Conservation (phyloP, 257 asterid species). For the Salvia splendens region DNA sequence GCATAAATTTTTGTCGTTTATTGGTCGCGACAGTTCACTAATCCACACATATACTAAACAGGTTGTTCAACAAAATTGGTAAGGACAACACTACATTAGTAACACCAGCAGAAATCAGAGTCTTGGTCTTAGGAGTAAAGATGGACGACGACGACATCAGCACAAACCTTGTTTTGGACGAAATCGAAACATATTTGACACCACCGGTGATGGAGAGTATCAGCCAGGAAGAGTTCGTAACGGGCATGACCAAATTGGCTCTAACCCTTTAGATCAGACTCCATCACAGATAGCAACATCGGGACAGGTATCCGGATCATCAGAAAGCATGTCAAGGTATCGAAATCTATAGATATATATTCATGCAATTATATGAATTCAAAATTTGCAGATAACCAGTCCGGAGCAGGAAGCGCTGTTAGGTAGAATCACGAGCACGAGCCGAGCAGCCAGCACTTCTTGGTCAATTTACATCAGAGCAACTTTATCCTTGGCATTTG, state of each 20-base stretch:
- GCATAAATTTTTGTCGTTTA: background rate
- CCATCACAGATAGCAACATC: slow-evolving; percentile 2
- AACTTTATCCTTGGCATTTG: slow-evolving; percentile 36
- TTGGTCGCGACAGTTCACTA: too few relatives aligned
- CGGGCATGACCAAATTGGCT: slow-evolving; percentile 46
- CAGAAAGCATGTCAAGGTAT: background rate
- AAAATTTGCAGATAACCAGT: background rate
- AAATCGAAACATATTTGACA: slow-evolving; percentile 42
- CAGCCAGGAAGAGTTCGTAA: slow-evolving; percentile 45
- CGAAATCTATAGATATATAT: too few relatives aligned
- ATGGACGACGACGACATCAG: slow-evolving; percentile 36
- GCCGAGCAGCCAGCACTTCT: slow-evolving; percentile 24
- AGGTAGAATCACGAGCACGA: slow-evolving; percentile 33
- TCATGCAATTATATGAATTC: too few relatives aligned
- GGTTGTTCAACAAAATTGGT: slow-evolving; percentile 41
- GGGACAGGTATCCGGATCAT: slow-evolving; percentile 33
- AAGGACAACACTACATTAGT: slow-evolving; percentile 36
- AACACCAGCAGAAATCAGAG: slow-evolving; percentile 52
- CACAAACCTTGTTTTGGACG: slow-evolving; percentile 42
- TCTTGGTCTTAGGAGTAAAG: slow-evolving; percentile 44
- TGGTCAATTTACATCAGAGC: slow-evolving; percentile 45
- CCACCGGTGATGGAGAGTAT: slow-evolving; percentile 48
- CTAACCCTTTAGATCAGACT: slow-evolving; percentile 31
- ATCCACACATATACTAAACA: slow-evolving; percentile 31
- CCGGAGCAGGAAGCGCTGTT: slow-evolving; percentile 36